Percentiles rank a stretch among this genome's conserved stretches.
Evolutionary conservation across 257 asterid genomes (phyloP).

Genomic region (Jasminum sambac): DNA sequence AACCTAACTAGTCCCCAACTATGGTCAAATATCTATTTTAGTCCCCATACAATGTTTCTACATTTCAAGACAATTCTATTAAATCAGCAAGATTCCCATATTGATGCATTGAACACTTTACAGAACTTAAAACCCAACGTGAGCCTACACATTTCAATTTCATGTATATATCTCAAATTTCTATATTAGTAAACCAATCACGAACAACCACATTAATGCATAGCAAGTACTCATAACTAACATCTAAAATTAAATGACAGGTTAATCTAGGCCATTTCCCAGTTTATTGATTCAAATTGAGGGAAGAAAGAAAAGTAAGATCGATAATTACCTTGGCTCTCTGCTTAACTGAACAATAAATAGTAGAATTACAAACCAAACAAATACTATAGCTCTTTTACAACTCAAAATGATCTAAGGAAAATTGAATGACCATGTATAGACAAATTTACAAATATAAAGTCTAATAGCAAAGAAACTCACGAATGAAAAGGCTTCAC

Average conservation of each 20-base stretch:
- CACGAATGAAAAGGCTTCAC: too few species aligned
- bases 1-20: too few species aligned
- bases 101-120: not conserved
- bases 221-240: constrained; percentile 7
- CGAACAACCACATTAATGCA: not conserved
- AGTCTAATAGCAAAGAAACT: too few species aligned
- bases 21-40: too few species aligned
- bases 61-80: too few species aligned
- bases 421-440: too few species aligned
- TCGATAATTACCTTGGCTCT: constrained; percentile 57
- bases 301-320: constrained; percentile 26
- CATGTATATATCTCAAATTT: not conserved
- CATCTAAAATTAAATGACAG: not conserved
- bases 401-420: too few species aligned
- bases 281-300: too few species aligned
- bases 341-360: constrained; percentile 61
- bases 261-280: not conserved
- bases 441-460: too few species aligned
- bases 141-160: not conserved
- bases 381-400: too few species aligned
- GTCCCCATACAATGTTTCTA: too few species aligned
- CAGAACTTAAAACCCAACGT: not conserved
- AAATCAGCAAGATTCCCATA: constrained; percentile 1
- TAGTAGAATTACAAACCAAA: constrained; percentile 58
- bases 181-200: constrained; percentile 8